Evolutionary conservation across 1,139 yeast genomes (phyloP).

Genomic region (Pneumocystis jirovecii): DNA sequence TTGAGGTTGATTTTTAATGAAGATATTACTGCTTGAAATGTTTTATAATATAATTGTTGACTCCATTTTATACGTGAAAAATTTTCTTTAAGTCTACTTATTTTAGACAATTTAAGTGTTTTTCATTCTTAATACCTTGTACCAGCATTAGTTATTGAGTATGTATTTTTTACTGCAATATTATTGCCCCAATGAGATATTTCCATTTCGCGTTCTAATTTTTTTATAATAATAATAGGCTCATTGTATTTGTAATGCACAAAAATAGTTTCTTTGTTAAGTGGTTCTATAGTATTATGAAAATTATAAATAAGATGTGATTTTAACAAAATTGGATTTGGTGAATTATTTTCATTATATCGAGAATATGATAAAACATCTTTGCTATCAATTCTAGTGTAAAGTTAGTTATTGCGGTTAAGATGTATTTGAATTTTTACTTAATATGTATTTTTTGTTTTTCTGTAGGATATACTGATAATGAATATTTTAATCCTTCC

Average conservation of each 20-base stretch:
- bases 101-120: slow-evolving; percentile 37
- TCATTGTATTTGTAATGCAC: slow-evolving; percentile 50
- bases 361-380: not conserved
- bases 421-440: not conserved
- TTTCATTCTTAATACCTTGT: slow-evolving; percentile 29
- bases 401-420: not conserved
- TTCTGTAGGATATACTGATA: slow-evolving; percentile 48
- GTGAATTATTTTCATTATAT: not conserved
- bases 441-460: slow-evolving; percentile 32
- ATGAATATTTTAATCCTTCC: slow-evolving; percentile 41
- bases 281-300: slow-evolving; percentile 32
- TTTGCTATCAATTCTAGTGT: not conserved
- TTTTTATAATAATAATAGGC: slow-evolving; percentile 49
- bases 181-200: slow-evolving; percentile 58
- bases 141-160: slow-evolving; percentile 63
- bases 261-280: slow-evolving; percentile 33
- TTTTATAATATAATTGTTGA: slow-evolving; percentile 18
- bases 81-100: slow-evolving; percentile 30
- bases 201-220: slow-evolving; percentile 67
- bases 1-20: slow-evolving; percentile 39
- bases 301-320: slow-evolving; percentile 46
- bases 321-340: slow-evolving; percentile 35
- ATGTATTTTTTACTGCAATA: slow-evolving; percentile 63
- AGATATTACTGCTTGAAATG: slow-evolving; percentile 27
- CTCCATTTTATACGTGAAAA: slow-evolving; percentile 26